Percentiles rank a stretch among this genome's conserved stretches.
phyloP scores from a whole-genome alignment of 768 basidiomycete species.

The Sporobolomyces roseus region DNA sequence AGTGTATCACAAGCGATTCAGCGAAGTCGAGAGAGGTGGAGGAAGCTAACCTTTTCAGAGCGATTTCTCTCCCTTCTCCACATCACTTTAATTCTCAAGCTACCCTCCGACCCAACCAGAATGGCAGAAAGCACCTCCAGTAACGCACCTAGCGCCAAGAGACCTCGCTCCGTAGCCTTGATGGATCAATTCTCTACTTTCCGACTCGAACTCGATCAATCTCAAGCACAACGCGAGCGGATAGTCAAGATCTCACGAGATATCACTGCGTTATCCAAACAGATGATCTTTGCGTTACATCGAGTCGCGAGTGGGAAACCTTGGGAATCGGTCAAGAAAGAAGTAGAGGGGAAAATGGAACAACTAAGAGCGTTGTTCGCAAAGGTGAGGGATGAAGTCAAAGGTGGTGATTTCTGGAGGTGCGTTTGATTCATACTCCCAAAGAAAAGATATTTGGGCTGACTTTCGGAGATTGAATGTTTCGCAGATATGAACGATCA shows the following conservation, averaged over 20 bases:
- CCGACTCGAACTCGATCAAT: slow-evolving; percentile 69
- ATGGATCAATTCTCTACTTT: slow-evolving; percentile 57
- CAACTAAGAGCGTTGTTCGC: slow-evolving; percentile 67
- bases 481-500: slow-evolving; percentile 43
- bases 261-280: slow-evolving; percentile 85
- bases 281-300: slow-evolving; percentile 87
- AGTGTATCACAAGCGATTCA: no score
- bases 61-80: no score
- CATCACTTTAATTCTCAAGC: no score
- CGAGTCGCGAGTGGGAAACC: slow-evolving; percentile 49
- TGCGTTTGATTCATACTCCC: slow-evolving; percentile 47
- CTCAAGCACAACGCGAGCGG: slow-evolving; percentile 81
- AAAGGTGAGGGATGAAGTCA: slow-evolving; percentile 60
- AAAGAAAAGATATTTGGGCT: background rate
- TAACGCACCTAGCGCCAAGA: no score
- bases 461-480: background rate
- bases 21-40: no score
- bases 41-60: no score
- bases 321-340: slow-evolving; percentile 42
- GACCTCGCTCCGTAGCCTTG: no score
- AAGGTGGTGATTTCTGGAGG: slow-evolving; percentile 70
- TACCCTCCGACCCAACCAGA: no score
- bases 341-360: slow-evolving; percentile 57
- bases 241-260: slow-evolving; percentile 86
- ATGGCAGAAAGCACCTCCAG: no score